Evolutionary conservation across 164 flowering plant species (phyloP).

Genomic region (Vitis rupestris): DNA sequence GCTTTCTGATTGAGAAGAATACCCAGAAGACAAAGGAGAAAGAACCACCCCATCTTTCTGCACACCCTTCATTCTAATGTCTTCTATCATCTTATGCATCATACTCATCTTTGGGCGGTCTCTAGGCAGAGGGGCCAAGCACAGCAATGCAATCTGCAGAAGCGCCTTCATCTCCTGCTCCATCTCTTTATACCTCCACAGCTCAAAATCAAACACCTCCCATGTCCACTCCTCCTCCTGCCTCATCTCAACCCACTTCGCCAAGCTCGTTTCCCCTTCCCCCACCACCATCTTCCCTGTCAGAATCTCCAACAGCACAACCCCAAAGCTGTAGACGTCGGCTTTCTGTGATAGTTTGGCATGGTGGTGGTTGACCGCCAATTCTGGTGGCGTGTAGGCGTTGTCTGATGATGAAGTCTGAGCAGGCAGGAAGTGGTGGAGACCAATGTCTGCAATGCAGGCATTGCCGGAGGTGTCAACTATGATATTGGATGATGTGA

Average conservation of each 20-base stretch:
- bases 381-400: conserved; percentile 35
- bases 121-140: conserved; percentile 28
- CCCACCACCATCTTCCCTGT: conserved; percentile 33
- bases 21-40: conserved; percentile 18
- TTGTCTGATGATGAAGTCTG: conserved; percentile 12
- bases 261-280: conserved; percentile 27
- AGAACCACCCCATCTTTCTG: not conserved
- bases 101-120: conserved; percentile 49
- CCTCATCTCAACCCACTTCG: conserved; percentile 43
- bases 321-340: conserved; percentile 51
- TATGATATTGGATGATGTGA: conserved; percentile 41
- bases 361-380: not conserved
- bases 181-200: conserved; percentile 39
- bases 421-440: conserved; percentile 27
- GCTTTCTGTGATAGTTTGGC: conserved; percentile 20
- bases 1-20: conserved; percentile 29
- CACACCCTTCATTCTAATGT: conserved; percentile 27
- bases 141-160: conserved; percentile 49
- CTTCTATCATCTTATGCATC: conserved; percentile 51
- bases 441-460: conserved; percentile 36
- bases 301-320: conserved; percentile 48
- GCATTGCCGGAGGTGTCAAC: conserved; percentile 33
- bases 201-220: conserved; percentile 62
- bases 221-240: conserved; percentile 36
- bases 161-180: conserved; percentile 54